Base-by-base conservation (phyloP, 805 yeast genomes). In the Metschnikowia noctiluminum region DNA sequence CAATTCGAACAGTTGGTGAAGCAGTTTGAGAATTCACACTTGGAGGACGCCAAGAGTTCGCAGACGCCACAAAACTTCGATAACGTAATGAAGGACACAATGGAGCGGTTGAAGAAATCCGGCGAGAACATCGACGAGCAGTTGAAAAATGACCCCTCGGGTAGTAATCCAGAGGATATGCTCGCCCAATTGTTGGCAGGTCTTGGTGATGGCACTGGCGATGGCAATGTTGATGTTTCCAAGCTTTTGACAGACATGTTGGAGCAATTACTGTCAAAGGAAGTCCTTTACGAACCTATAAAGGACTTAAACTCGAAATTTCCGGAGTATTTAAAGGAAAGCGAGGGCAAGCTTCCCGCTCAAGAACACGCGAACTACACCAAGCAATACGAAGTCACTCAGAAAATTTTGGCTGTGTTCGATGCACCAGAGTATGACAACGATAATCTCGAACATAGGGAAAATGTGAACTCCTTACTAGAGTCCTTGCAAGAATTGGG, bases 281-380 rank as follows among this genome's bases (percentile, higher is more conserved):
- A 85, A 49, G 87, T 91, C 16, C 74, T 92, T 35, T 91, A 88
- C 62, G 96, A 86, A 57, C 97, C 98, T 2, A 77, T 92, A 68
- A 86, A 84, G 60, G 96, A 89, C 51, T 75, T 91, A 63, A 80
- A 84, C 54, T 68, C 72, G 11, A 88, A 87, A 61, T 89, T 83
- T 63, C 87, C 89, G 2, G 76, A 65, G 28, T 92, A 88, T 84
- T 73, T 92, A 52, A 66, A 69, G 40, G 79, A 77, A 42, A 76
- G 86, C 53, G 70, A 71, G 44, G 76, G 71, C 8, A 57, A 61
- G 35, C 62, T 82, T 27, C 47, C 73, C 7, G 69, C 64, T 2
- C 80, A 70, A 6, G 84, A 86, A 44, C 68, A 73, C 50, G 64
- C 59, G 2, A 75, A 80, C 34, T 89, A 84, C 65, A 66, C 74